phyloP scores from a whole-genome alignment of 495 filamentous ascomycete species.

The Melanomma pulvis-pyrius region DNA sequence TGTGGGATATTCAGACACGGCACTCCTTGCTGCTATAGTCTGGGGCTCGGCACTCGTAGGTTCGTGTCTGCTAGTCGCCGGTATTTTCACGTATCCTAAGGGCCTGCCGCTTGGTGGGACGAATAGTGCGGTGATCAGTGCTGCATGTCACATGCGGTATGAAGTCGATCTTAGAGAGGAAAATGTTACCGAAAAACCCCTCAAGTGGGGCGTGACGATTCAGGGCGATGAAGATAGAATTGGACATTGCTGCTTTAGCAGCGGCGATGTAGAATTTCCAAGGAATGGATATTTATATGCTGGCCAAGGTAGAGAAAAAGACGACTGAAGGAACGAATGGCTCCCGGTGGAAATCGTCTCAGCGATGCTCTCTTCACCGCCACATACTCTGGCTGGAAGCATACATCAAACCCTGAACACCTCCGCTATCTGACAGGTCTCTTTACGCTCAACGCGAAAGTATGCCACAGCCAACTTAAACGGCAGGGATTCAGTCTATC shows the following conservation, averaged over 20 bases:
- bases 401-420: too few species aligned
- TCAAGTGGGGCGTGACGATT: slow-evolving; percentile 25
- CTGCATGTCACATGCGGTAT: slow-evolving; percentile 11
- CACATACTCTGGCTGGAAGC: too few species aligned
- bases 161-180: neutral
- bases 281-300: slow-evolving; percentile 12
- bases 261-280: slow-evolving; percentile 5
- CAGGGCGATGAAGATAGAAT: neutral
- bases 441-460: too few species aligned
- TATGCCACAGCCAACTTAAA: too few species aligned
- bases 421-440: too few species aligned
- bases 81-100: slow-evolving; percentile 8
- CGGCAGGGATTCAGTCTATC: too few species aligned
- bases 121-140: slow-evolving; percentile 29
- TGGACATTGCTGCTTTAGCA: slow-evolving; percentile 25
- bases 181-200: neutral
- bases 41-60: slow-evolving; percentile 8
- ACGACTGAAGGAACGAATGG: neutral
- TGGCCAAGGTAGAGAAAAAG: neutral
- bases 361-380: too few species aligned
- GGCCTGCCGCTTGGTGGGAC: slow-evolving; percentile 14
- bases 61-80: neutral
- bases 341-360: too few species aligned
- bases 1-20: slow-evolving; percentile 10
- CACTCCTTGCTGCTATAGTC: slow-evolving; percentile 3